Evolutionary conservation across 2,329 filamentous ascomycete genomes (phyloP).

Genomic region (Beauveria australis): DNA sequence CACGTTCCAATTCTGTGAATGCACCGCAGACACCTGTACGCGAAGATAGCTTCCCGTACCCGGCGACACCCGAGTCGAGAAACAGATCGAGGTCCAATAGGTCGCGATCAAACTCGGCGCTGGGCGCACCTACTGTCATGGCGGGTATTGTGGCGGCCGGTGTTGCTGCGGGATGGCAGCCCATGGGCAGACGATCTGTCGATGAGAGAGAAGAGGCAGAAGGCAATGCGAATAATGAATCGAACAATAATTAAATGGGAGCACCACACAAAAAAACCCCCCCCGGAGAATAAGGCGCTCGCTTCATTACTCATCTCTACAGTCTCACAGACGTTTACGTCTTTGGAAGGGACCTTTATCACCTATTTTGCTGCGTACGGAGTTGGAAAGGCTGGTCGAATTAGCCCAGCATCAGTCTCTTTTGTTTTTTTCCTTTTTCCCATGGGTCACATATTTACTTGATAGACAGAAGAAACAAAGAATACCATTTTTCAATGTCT

Average conservation of each 20-base stretch:
- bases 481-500: neutral
- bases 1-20: constrained; percentile 54
- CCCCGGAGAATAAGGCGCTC: constrained; percentile 2
- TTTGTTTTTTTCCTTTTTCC: neutral
- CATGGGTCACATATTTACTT: neutral
- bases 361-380: neutral
- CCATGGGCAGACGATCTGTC: constrained; percentile 43
- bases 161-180: constrained; percentile 69
- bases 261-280: neutral
- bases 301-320: neutral
- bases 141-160: constrained; percentile 74
- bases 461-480: neutral
- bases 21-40: constrained; percentile 56
- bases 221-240: constrained; percentile 4
- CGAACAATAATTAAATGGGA: neutral
- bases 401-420: neutral
- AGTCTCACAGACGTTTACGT: neutral
- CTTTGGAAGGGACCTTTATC: neutral
- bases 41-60: constrained; percentile 43
- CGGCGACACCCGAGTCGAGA: constrained; percentile 51
- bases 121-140: constrained; percentile 71
- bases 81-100: constrained; percentile 59
- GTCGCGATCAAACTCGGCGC: constrained; percentile 59
- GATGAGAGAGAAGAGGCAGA: constrained; percentile 17
- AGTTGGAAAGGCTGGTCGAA: neutral